Conservation (phyloP, 202 grass and related monocot species). For the Eragrostis tef region DNA sequence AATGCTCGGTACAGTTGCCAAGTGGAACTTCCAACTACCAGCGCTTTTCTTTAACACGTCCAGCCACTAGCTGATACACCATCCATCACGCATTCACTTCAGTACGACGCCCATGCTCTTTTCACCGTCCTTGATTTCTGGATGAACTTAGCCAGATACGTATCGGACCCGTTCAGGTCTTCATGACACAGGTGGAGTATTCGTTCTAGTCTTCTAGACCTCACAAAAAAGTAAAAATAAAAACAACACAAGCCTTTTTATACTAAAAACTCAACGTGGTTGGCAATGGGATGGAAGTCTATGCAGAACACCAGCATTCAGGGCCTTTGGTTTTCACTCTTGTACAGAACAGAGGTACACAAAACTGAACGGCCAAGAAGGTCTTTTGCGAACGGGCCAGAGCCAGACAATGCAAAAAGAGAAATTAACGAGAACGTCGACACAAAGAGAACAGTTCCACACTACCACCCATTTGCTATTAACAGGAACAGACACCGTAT, state of each 20-base stretch:
- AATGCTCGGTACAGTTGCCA: not conserved
- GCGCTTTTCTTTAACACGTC: too few species aligned
- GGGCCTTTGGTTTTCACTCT: not conserved
- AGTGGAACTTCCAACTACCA: not conserved
- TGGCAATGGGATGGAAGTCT: not conserved
- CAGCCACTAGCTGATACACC: not conserved
- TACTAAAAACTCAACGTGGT: not conserved
- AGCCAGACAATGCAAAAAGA: not conserved
- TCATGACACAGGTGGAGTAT: not conserved
- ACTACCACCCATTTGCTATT: not conserved
- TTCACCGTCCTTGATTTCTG: slow-evolving; percentile 2
- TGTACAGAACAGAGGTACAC: not conserved
- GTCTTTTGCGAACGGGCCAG: not conserved
- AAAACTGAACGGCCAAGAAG: not conserved
- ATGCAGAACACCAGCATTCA: not conserved
- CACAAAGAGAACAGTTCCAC: not conserved
- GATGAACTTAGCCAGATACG: not conserved
- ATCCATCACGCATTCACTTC: not conserved
- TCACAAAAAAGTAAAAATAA: not conserved
- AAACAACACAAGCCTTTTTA: not conserved
- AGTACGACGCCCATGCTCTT: not conserved
- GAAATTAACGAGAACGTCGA: not conserved
- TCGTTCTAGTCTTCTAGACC: not conserved
- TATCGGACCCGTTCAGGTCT: not conserved
- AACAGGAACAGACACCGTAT: not conserved